Percentiles rank a stretch among this genome's conserved stretches.
Conservation (phyloP, 306 rosid genomes). For the Carpinus fangiana region DNA sequence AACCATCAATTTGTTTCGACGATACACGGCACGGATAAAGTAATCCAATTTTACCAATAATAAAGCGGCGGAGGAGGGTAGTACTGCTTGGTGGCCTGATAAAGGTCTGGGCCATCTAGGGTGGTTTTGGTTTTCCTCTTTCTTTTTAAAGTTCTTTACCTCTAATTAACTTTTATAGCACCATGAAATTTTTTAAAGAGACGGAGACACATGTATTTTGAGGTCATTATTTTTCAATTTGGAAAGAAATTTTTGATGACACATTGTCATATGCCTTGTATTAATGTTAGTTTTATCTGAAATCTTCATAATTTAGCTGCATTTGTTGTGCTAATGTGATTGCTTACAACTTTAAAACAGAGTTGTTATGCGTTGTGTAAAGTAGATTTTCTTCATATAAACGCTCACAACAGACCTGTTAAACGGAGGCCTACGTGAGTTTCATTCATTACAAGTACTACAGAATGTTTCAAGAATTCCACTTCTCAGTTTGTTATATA, state of each 20-base stretch:
- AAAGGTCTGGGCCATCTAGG: conserved; percentile 47
- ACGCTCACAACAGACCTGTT: too few species aligned
- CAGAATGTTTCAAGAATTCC: conserved; percentile 14
- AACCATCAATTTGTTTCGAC: conserved; percentile 32
- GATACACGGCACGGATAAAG: conserved; percentile 31
- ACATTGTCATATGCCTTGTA: conserved; percentile 2
- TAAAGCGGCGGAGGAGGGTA: conserved; percentile 40
- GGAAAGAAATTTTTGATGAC: conserved; percentile 39
- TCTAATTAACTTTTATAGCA: conserved; percentile 31
- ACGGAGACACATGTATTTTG: conserved; percentile 46
- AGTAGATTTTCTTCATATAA: too few species aligned
- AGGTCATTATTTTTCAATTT: conserved; percentile 33
- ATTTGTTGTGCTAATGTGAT: not conserved
- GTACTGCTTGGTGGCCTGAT: conserved; percentile 40
- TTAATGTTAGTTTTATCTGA: not conserved
- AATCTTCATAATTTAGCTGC: not conserved
- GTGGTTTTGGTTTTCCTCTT: conserved; percentile 30
- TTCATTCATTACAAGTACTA: conserved; percentile 5
- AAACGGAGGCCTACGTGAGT: too few species aligned
- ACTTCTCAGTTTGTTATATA: conserved; percentile 9
- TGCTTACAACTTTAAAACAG: too few species aligned
- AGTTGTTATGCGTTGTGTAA: too few species aligned
- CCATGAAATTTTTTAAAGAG: conserved; percentile 50
- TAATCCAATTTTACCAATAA: conserved; percentile 33
- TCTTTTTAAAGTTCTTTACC: conserved; percentile 26